Conservation (phyloP, 2,329 filamentous ascomycete genomes). For the Curvularia hawaiiensis region DNA sequence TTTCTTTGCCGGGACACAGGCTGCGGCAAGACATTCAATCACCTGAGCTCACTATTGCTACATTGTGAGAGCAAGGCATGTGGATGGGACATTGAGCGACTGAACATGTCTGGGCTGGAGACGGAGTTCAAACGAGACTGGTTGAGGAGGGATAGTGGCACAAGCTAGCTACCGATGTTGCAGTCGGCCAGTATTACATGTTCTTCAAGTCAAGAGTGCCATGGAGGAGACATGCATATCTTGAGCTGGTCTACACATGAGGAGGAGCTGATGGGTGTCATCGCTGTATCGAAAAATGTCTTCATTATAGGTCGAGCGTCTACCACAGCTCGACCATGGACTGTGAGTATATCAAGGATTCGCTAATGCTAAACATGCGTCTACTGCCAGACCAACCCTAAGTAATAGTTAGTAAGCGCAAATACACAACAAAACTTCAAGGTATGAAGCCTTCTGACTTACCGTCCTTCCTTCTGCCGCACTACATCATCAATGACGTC, state of each 20-base stretch:
- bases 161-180: not conserved
- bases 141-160: constrained; percentile 12
- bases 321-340: constrained; percentile 2
- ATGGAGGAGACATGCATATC: not conserved
- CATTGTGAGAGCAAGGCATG: constrained; percentile 40
- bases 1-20: constrained; percentile 36
- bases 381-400: constrained; percentile 21
- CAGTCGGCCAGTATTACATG: not conserved
- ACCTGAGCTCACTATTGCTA: constrained; percentile 33
- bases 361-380: constrained; percentile 22
- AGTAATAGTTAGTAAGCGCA: not conserved
- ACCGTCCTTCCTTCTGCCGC: constrained; percentile 92
- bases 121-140: constrained; percentile 23
- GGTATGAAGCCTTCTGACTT: constrained; percentile 47
- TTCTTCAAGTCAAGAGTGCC: not conserved
- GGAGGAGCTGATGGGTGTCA: not conserved
- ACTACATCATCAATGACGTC: constrained; percentile 98
- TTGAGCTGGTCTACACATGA: not conserved
- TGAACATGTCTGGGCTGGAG: constrained; percentile 33
- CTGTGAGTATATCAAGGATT: constrained; percentile 16
- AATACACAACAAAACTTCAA: not conserved
- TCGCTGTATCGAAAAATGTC: not conserved
- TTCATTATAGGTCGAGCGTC: constrained; percentile 1
- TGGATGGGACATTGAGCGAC: constrained; percentile 30
- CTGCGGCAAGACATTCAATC: constrained; percentile 33